Evolutionary conservation across 1,139 yeast species (phyloP), one percentile per base, ranked within the genome.

Genomic region (Petasospora rhodanensis): DNA sequence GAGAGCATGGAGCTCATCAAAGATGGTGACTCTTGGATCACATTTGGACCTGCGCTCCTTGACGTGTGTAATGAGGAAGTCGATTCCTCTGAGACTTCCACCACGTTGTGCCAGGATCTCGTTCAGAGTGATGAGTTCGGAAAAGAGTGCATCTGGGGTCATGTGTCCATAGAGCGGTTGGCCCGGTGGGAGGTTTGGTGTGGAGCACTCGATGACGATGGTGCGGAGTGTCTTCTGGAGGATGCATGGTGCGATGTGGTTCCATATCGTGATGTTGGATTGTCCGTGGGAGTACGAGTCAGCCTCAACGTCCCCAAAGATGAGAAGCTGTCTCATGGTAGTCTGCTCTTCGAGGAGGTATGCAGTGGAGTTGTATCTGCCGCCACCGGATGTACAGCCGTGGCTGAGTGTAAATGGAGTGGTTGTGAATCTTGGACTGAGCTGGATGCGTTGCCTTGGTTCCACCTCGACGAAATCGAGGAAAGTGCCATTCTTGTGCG

Each of bases 301-400:
- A 27, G 84, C 71, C 54, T 85, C 95, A 32, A 84, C 76, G 54
- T 85, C 95, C 1, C 96, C 96, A 66, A 84, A 85, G 5, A 81
- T 58, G 6, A 40, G 28, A 11, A 30, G 27, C 14, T 18, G 31
- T n/a, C 23, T 22, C 14, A 6, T 5, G 2, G 37, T 30, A 12
- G 19, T 14, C 5, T 5, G 23, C 16, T 31, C n/a, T n/a, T 61
- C 49, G 21, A 80, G 54, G 17, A 79, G 57, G 50, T 65, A 80
- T 9, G 80, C 77, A 14, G 80, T 70, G 39, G 61, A 66, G 7
- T 37, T 32, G 15, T 10, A 45, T 31, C 7, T 18, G 4, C 7
- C 34, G 22, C 18, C 33, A 16, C 5, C 35, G 23, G 22, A 50
- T 13, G 44, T 37, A 9, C 37, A 35, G 3, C 73, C 73, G 42